Conservation (phyloP, 371 early-diverging fungal species). For the Conidiobolus coronatus region DNA sequence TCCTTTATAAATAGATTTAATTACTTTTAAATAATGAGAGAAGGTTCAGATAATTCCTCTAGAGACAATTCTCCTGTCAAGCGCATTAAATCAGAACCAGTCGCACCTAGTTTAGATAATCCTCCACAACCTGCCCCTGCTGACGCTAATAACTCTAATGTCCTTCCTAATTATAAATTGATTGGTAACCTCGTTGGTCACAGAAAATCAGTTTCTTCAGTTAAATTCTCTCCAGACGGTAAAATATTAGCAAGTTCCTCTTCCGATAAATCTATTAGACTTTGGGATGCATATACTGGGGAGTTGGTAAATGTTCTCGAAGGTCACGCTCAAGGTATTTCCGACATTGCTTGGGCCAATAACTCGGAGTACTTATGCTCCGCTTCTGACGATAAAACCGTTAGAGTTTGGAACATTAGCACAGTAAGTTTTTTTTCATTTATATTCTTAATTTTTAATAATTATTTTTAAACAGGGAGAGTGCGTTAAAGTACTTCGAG, state of each 20-base stretch:
- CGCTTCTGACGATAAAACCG: conserved; percentile 85
- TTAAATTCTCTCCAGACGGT: conserved; percentile 95
- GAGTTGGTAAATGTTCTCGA: conserved; percentile 61
- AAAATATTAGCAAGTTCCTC: conserved; percentile 66
- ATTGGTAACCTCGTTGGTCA: conserved; percentile 82
- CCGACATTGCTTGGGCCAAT: conserved; percentile 87
- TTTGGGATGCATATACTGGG: conserved; percentile 81
- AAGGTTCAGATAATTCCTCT: too few relatives aligned
- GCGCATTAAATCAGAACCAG: too few relatives aligned
- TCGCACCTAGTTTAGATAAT: too few relatives aligned
- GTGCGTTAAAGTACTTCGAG: conserved; percentile 54
- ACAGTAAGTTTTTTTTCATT: conserved; percentile 19
- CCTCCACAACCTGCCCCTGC: too few relatives aligned
- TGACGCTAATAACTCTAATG: too few relatives aligned
- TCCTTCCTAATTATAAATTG: conserved; percentile 56
- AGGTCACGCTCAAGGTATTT: conserved; percentile 88
- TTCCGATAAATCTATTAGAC: conserved; percentile 32
- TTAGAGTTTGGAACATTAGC: conserved; percentile 70
- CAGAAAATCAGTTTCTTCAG: conserved; percentile 79
- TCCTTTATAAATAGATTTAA: too few relatives aligned
- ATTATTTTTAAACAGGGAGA: conserved; percentile 19
- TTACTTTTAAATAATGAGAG: too few relatives aligned
- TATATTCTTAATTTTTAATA: background rate
- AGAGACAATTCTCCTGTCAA: too few relatives aligned
- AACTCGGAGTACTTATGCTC: conserved; percentile 74